Percentiles rank a stretch among this genome's conserved stretches.
phyloP scores from a whole-genome alignment of 495 filamentous ascomycete species.

The Penicillium maclennaniae region DNA sequence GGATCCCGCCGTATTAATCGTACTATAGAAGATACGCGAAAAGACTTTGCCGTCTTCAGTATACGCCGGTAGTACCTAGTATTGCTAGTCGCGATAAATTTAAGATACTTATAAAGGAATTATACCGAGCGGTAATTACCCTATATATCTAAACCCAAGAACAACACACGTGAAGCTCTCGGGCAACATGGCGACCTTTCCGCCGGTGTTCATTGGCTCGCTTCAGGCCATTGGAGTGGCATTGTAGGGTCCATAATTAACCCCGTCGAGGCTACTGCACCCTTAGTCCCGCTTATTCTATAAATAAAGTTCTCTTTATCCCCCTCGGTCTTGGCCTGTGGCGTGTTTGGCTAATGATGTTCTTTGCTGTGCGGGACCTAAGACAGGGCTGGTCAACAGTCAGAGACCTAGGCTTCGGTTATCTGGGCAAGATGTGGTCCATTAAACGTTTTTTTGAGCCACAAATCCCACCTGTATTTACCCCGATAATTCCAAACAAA shows the following conservation, averaged over 20 bases:
- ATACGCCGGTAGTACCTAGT: too few species aligned
- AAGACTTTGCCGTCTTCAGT: too few species aligned
- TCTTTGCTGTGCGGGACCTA: background rate
- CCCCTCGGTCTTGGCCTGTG: background rate
- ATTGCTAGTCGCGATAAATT: too few species aligned
- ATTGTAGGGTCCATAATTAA: constrained; percentile 2
- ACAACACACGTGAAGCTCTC: too few species aligned
- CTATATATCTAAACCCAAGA: too few species aligned
- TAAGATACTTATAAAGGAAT: too few species aligned
- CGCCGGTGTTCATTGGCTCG: constrained; percentile 4
- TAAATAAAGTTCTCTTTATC: constrained; percentile 1
- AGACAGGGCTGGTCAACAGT: background rate
- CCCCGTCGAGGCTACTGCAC: background rate
- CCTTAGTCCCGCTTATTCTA: constrained; percentile 8
- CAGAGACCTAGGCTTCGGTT: too few species aligned
- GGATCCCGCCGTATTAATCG: too few species aligned
- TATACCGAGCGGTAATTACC: too few species aligned
- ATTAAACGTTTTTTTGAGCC: background rate
- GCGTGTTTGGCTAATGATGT: background rate
- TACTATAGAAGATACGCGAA: too few species aligned
- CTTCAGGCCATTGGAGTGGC: background rate
- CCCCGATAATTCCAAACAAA: background rate
- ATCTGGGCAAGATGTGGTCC: too few species aligned
- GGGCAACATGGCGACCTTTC: constrained; percentile 4
- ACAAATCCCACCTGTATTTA: background rate